Evolutionary conservation across 257 asterid species (phyloP), one percentile per base, ranked within the genome.

Genomic region (Petunia secreta): DNA sequence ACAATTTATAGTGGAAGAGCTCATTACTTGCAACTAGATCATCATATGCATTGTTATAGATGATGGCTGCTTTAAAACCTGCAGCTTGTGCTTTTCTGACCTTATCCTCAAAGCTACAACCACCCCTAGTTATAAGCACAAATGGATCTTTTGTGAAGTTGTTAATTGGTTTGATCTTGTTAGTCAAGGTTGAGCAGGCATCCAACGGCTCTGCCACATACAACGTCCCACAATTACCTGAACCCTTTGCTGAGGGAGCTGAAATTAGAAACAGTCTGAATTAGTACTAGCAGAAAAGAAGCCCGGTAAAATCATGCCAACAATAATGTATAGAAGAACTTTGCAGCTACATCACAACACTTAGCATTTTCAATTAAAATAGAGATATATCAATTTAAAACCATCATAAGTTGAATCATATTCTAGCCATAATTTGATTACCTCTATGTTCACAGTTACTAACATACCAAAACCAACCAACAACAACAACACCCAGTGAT

Each of bases 81-180:
- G 91, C 97, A 75, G 83, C 85, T 87, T 94, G 97, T 25, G 98
- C 95, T 78, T 89, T 84, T 87, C 91, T 88, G 58, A 94, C 86
- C 84, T 94, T 92, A 67, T 88, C 95, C 88, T 92, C 97, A 66
- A 91, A 94, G 84, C 91, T 89, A 82, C 98, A 94, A 63, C 85
- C 92, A 84, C 97, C 98, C 89, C 98, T 88, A 79, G 89, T 71
- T 43, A 94, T 89, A 88, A 92, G 84, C 82, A 85, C 94, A 80
- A 92, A 92, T 1, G 93, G 90, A 55, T 85, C 77, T 77, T 80
- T 85, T 38, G 88, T 81, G 16, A 81, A 81, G 55, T 87, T 87
- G 64, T 67, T 75, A 13, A 34, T 82, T 2, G 84, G 41, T 63
- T 75, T 82, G 34, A 88, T 75, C 59, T 79, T 83, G 81, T 90